These are phyloP conservation scores for Neodidymelliopsis sp. DNA, from an alignment of 2,329 filamentous ascomycete genomes.

Conservation along the genomic window DNA sequence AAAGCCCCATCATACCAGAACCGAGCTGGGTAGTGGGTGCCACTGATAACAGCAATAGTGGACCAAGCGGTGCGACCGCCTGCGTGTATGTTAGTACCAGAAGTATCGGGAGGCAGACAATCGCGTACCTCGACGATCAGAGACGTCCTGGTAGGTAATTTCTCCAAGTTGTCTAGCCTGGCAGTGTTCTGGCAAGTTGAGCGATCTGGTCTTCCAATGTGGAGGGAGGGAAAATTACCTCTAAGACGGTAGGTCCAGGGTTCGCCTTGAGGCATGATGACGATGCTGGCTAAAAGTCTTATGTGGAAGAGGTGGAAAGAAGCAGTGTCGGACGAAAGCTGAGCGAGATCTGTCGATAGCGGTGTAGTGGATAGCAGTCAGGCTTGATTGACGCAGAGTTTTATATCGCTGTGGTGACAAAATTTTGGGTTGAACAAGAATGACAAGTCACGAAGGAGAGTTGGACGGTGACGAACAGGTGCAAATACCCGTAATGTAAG, in stretches of 20 bases:
- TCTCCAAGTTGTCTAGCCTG: constrained; percentile 32
- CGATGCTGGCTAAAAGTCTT: not conserved
- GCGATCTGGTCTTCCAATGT: not conserved
- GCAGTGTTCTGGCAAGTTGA: constrained; percentile 42
- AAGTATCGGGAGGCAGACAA: not conserved
- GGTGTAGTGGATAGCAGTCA: constrained; percentile 1
- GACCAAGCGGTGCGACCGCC: constrained; percentile 51
- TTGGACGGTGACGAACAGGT: constrained; percentile 18
- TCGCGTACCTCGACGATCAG: constrained; percentile 47
- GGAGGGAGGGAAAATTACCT: constrained; percentile 28
- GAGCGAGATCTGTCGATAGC: not conserved
- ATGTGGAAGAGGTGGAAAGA: not conserved
- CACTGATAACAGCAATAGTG: constrained; percentile 38
- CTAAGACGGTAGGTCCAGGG: constrained; percentile 39
- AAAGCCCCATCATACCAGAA: constrained; percentile 49
- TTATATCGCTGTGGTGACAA: constrained; percentile 8
- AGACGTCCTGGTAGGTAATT: constrained; percentile 45
- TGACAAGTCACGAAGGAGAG: constrained; percentile 16
- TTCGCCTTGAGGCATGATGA: constrained; percentile 29
- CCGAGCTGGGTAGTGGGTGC: constrained; percentile 37
- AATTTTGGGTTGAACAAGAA: constrained; percentile 8
- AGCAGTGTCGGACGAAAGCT: not conserved
- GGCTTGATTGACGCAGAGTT: not conserved
- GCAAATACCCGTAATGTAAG: constrained; percentile 28
- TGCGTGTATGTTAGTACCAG: constrained; percentile 18